These are phyloP conservation scores for Solanum arcanum DNA, from an alignment of 257 asterid species.

Conservation along the genomic window DNA sequence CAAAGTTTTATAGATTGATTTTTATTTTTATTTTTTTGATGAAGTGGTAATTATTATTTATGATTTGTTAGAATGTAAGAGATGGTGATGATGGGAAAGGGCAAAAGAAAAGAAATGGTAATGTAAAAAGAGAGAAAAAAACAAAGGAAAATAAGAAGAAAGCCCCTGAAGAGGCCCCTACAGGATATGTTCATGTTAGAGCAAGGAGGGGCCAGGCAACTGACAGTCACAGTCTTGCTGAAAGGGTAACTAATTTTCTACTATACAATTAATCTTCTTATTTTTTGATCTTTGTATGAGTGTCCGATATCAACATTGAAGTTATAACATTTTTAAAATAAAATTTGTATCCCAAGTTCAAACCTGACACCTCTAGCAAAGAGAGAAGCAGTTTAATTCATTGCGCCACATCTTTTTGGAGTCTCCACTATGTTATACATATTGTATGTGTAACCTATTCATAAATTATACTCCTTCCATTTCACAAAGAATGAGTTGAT, in stretches of 20 bases:
- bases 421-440: background rate
- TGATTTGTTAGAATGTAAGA: constrained; percentile 13
- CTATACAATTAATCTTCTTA: background rate
- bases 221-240: constrained; percentile 82
- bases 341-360: accelerated
- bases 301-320: too few species aligned
- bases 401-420: too few species aligned
- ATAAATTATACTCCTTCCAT: background rate
- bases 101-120: constrained; percentile 22
- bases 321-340: accelerated
- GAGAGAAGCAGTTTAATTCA: too few species aligned
- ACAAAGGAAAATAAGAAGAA: constrained; percentile 6
- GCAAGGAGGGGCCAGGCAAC: constrained; percentile 91
- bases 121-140: constrained; percentile 16
- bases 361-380: too few species aligned
- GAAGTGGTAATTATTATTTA: background rate
- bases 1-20: background rate
- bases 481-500: too few species aligned
- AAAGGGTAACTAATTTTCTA: constrained; percentile 38
- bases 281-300: too few species aligned
- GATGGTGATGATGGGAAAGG: constrained; percentile 8
- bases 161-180: constrained; percentile 16
- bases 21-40: background rate
- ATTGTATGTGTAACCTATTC: background rate
- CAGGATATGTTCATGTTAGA: constrained; percentile 62